phyloP scores from a whole-genome alignment of 2,329 filamentous ascomycete species.

The Paecilomyces formosus region DNA sequence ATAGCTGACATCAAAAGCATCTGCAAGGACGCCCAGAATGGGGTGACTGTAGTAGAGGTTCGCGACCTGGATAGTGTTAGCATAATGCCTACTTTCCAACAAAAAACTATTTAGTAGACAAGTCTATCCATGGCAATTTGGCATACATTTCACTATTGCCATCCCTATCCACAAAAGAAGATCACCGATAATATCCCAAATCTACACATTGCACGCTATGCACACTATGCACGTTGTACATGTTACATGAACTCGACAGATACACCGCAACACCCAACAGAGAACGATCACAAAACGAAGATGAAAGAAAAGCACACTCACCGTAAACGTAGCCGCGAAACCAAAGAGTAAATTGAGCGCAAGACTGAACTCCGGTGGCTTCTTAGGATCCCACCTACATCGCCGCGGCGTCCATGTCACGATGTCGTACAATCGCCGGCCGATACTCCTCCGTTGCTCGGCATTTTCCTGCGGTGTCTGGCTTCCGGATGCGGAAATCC shows the following conservation, averaged over 20 bases:
- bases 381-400: conserved; percentile 60
- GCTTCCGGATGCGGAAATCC: not conserved
- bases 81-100: conserved; percentile 10
- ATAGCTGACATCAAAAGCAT: conserved; percentile 62
- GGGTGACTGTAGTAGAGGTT: conserved; percentile 79
- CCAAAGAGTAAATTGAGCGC: conserved; percentile 63
- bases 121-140: no score
- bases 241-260: not conserved
- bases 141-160: no score
- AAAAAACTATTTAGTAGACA: no score
- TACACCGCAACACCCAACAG: not conserved
- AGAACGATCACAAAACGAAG: not conserved
- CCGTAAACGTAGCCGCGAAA: conserved; percentile 37
- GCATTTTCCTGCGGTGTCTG: not conserved
- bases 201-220: not conserved
- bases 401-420: conserved; percentile 56
- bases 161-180: no score
- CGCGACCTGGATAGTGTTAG: conserved; percentile 60
- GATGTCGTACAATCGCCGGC: conserved; percentile 9
- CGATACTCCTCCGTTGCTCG: not conserved
- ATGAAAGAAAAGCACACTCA: not conserved
- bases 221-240: not conserved
- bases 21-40: conserved; percentile 66
- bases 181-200: not conserved
- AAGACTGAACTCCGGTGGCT: conserved; percentile 62